Percentiles rank a stretch among this genome's conserved stretches.
Evolutionary conservation across 2,329 filamentous ascomycete species (phyloP).

Genomic region (Lecanicillium sp.): DNA sequence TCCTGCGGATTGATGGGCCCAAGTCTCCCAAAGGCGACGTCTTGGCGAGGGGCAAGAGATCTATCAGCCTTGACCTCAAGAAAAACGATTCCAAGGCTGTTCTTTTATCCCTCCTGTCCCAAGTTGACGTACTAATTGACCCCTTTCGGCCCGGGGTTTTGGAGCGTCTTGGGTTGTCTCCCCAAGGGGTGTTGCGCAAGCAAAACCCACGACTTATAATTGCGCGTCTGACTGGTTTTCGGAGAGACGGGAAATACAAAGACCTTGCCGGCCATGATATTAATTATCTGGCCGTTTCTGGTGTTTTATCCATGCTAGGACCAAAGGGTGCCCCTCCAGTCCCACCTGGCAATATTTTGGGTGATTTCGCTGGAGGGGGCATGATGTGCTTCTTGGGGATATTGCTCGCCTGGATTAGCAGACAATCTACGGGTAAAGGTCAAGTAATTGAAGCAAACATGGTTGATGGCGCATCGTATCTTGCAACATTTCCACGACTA

Average conservation of each 20-base stretch:
- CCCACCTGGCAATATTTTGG: slow-evolving; percentile 80
- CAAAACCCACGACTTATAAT: slow-evolving; percentile 71
- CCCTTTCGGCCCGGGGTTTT: slow-evolving; percentile 88
- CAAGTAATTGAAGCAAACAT: slow-evolving; percentile 95
- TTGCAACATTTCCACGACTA: slow-evolving; percentile 70
- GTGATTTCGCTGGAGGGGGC: slow-evolving; percentile 89
- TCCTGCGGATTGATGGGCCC: too few relatives aligned
- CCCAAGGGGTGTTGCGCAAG: slow-evolving; percentile 50
- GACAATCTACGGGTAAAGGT: slow-evolving; percentile 57
- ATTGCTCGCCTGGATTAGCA: slow-evolving; percentile 64
- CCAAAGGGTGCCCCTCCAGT: slow-evolving; percentile 60
- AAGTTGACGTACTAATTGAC: slow-evolving; percentile 77
- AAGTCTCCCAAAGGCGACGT: too few relatives aligned
- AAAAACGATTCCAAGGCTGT: slow-evolving; percentile 52
- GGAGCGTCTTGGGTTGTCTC: slow-evolving; percentile 72
- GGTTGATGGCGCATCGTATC: slow-evolving; percentile 79
- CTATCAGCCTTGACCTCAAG: too few relatives aligned
- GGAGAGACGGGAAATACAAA: slow-evolving; percentile 75
- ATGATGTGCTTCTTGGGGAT: slow-evolving; percentile 74
- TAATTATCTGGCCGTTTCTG: slow-evolving; percentile 87
- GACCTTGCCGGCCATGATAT: slow-evolving; percentile 93
- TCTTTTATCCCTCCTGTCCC: slow-evolving; percentile 53
- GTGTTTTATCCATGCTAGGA: slow-evolving; percentile 70
- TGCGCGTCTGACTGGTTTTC: slow-evolving; percentile 81
- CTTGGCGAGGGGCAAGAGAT: too few relatives aligned